A percentile compares a stretch with the other conserved stretches of the same genome.
These are phyloP conservation scores for Prunella vulgaris DNA, from an alignment of 257 asterid species.

Conservation along the genomic window DNA sequence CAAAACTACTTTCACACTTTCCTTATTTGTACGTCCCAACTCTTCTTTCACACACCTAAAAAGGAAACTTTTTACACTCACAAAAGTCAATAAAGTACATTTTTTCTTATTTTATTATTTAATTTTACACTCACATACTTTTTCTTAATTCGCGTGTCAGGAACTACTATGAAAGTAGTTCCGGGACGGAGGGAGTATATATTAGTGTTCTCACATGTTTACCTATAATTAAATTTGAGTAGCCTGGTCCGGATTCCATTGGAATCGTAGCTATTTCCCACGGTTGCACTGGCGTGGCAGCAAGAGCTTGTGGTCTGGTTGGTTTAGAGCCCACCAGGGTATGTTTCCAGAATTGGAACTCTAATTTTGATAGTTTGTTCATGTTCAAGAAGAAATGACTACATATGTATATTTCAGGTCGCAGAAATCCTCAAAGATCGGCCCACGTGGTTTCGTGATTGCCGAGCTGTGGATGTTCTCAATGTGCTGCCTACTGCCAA, in stretches of 20 bases:
- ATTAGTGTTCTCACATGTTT: background rate
- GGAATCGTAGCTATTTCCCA: conserved; percentile 94
- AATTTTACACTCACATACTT: no score
- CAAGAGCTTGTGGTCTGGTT: conserved; percentile 94
- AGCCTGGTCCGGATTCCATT: conserved; percentile 99
- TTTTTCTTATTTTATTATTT: no score
- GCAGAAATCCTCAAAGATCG: conserved; percentile 96
- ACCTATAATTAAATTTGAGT: conserved; percentile 17
- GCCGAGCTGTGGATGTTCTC: conserved; percentile 81
- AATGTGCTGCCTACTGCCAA: conserved; percentile 89
- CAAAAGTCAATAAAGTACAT: no score
- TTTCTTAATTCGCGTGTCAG: no score
- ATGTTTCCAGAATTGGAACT: conserved; percentile 17
- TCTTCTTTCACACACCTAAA: no score
- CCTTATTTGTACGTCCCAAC: no score
- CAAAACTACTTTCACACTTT: no score
- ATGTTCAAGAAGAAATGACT: background rate
- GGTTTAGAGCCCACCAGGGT: conserved; percentile 95
- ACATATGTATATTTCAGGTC: conserved; percentile 44
- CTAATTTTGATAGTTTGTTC: background rate
- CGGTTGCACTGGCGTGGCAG: conserved; percentile 96
- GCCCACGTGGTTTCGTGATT: conserved; percentile 83
- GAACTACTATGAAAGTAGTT: no score
- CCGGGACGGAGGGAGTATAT: no score
- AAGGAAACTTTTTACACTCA: no score